These are phyloP conservation scores for Quercus wislizeni DNA, from an alignment of 306 rosid genomes.

Conservation along the genomic window DNA sequence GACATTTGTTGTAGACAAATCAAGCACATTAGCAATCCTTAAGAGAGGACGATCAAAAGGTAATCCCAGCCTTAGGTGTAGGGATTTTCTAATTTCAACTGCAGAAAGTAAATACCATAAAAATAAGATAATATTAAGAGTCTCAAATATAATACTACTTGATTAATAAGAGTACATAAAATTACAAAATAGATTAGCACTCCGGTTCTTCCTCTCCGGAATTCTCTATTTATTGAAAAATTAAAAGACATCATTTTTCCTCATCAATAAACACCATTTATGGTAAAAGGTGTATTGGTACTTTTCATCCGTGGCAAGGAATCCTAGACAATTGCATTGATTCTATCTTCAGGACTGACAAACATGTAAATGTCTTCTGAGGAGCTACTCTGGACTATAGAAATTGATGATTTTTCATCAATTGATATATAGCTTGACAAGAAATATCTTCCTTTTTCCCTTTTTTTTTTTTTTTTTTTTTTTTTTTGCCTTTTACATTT, in stretches of 20 bases:
- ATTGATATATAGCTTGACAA: background rate
- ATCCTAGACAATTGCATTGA: background rate
- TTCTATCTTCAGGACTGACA: background rate
- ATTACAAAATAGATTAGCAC: background rate
- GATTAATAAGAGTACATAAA: background rate
- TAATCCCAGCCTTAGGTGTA: slow-evolving; percentile 82
- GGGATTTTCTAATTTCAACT: slow-evolving; percentile 86
- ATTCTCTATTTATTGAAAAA: background rate
- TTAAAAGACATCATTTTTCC: background rate
- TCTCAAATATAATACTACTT: background rate
- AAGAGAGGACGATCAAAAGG: slow-evolving; percentile 90
- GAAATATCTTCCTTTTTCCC: background rate
- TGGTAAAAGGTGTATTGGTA: background rate
- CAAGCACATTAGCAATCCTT: slow-evolving; percentile 80
- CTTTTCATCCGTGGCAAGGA: background rate
- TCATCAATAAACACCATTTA: background rate
- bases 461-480: background rate
- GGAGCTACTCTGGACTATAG: background rate
- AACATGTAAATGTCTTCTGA: background rate
- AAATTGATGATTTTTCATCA: background rate
- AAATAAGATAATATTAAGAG: background rate
- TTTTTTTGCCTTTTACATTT: background rate
- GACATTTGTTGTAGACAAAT: slow-evolving; percentile 47
- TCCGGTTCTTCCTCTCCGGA: background rate
- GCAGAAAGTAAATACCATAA: slow-evolving; percentile 29